Base-by-base conservation (phyloP, 768 basidiomycete species). In the Pilatotrama ljubarskyi region DNA sequence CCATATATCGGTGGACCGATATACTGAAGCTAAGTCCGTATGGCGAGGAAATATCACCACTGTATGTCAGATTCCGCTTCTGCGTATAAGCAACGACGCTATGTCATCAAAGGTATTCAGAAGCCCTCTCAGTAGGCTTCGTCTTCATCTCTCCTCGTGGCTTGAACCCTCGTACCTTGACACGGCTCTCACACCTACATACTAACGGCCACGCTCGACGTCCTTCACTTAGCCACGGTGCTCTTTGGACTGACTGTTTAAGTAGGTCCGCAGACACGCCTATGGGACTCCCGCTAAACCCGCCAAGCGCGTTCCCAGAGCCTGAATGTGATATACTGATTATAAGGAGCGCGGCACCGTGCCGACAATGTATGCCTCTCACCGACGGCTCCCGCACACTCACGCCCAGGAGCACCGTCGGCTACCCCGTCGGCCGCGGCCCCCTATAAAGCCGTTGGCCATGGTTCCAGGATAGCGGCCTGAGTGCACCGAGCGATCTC, bases 391-490 rank as follows among this genome's bases (percentile, higher is more conserved):
- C 41, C 47, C 40, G 11, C 17, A 41, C 9, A 24, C 53, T 36
- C 47, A 51, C 52, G 47, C 38, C 9, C 14, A 51, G 53, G 53
- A 55, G 50, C 20, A 52, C 43, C 47, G 40, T 41, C 59, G 59
- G 59, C 47, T 24, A 17, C 2, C 40, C 37, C 8, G 7, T 9
- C 8, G 15, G 47, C 22, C n/a, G 51, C 40, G 3, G 11, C 9
- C 35, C 47, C 41, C 40, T 52, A 60, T 56, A 62, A 57, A 51
- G 55, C 46, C 18, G 14, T 2, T 2, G 0, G 5, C 29, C 11
- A 18, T n/a, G 55, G 51, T 62, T 47, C 61, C 61, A 40, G 55
- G 20, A 43, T 38, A 32, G 42, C 25, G 61, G 61, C 55, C 50
- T 56, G 18, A 38, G 49, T 49, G 13, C 13, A 20, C 32, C 24